Conservation (phyloP, 2,329 filamentous ascomycete species). For the Taxawa tesnikishii region DNA sequence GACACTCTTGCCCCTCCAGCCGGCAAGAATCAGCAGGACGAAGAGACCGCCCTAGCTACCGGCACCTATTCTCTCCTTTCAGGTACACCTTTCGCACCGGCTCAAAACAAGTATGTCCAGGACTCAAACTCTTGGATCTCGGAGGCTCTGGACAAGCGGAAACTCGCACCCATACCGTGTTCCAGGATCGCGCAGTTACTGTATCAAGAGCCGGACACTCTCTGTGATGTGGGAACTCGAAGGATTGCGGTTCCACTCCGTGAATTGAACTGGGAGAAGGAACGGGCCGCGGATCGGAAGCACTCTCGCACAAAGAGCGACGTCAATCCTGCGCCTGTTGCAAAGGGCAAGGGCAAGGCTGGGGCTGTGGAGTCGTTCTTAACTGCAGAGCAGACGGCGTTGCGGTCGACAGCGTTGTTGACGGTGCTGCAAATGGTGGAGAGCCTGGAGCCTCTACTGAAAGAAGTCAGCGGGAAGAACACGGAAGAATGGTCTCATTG, state of each 20-base stretch:
- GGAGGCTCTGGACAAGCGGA: slow-evolving; percentile 59
- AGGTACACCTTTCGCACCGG: slow-evolving; percentile 68
- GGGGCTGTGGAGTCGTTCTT: slow-evolving; percentile 10
- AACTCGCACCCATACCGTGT: slow-evolving; percentile 64
- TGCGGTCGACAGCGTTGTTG: slow-evolving; percentile 68
- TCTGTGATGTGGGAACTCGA: slow-evolving; percentile 58
- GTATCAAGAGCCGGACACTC: slow-evolving; percentile 62
- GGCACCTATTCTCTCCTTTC: slow-evolving; percentile 74
- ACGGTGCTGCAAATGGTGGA: slow-evolving; percentile 76
- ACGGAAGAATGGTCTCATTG: slow-evolving; percentile 88
- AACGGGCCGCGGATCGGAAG: slow-evolving; percentile 42
- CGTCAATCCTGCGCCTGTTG: slow-evolving; percentile 9
- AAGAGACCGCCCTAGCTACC: slow-evolving; percentile 52
- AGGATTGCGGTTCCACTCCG: slow-evolving; percentile 78
- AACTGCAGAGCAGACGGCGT: slow-evolving; percentile 49
- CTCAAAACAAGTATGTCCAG: slow-evolving; percentile 68
- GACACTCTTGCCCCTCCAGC: slow-evolving; percentile 65
- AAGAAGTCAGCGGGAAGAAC: slow-evolving; percentile 73
- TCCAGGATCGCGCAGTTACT: slow-evolving; percentile 64
- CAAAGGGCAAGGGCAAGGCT: slow-evolving; percentile 10
- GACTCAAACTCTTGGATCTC: slow-evolving; percentile 77
- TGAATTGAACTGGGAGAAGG: slow-evolving; percentile 68
- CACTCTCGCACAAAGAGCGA: slow-evolving; percentile 11
- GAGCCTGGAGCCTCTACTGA: slow-evolving; percentile 68
- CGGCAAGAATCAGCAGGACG: slow-evolving; percentile 45